A percentile compares a stretch with the other conserved stretches of the same genome.
These are phyloP conservation scores for Saturnispora silvae DNA, from an alignment of 805 yeast genomes.

Conservation along the genomic window DNA sequence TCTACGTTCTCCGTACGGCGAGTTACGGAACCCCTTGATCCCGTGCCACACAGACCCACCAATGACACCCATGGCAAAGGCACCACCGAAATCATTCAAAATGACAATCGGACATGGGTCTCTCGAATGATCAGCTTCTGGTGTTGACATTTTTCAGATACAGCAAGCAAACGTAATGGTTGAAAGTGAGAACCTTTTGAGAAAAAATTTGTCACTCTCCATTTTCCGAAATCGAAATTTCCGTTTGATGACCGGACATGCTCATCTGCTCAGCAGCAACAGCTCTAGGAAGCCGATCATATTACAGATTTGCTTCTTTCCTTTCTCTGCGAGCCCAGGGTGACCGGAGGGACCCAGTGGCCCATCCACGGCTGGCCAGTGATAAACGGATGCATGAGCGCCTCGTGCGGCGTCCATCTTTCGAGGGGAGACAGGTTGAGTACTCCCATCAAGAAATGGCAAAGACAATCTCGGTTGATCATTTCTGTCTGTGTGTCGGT, in stretches of 20 bases:
- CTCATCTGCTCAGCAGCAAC: slow-evolving; percentile 1
- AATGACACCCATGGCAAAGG: slow-evolving; percentile 97
- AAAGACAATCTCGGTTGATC: slow-evolving; percentile 56
- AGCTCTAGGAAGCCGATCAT: background rate
- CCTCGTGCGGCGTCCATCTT: slow-evolving; percentile 96
- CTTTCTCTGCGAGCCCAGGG: slow-evolving; percentile 9
- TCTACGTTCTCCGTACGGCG: slow-evolving; percentile 94
- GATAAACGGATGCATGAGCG: slow-evolving; percentile 82
- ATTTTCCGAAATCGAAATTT: no score
- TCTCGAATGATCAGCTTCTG: slow-evolving; percentile 85
- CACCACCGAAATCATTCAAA: slow-evolving; percentile 96
- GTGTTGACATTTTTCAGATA: slow-evolving; percentile 45
- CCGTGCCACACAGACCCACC: slow-evolving; percentile 99
- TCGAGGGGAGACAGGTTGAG: slow-evolving; percentile 83
- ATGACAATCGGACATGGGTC: slow-evolving; percentile 98
- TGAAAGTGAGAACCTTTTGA: no score
- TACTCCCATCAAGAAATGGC: slow-evolving; percentile 70
- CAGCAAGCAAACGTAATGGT: no score
- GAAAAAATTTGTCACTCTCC: no score
- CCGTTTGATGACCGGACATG: no score
- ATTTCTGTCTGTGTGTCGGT: slow-evolving; percentile 57
- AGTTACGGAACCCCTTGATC: slow-evolving; percentile 95
- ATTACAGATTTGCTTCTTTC: slow-evolving; percentile 17
- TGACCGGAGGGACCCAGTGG: slow-evolving; percentile 39
- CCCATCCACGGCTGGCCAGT: slow-evolving; percentile 48